These are phyloP conservation scores for Wickerhamiella vanderwaltii DNA, from an alignment of 805 yeast species.

Conservation along the genomic window DNA sequence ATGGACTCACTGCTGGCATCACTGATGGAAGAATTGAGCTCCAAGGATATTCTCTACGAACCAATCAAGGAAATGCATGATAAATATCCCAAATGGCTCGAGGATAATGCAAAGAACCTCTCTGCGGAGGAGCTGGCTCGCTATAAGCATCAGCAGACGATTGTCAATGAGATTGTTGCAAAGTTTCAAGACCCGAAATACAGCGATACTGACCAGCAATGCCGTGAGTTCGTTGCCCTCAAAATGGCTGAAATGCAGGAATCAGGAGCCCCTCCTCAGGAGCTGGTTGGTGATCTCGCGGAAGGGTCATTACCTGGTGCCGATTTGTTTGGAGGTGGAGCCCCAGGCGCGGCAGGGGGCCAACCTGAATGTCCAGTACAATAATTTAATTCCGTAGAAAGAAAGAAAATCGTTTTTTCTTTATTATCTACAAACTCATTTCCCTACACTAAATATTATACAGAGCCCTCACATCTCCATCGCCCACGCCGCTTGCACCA, in stretches of 20 bases:
- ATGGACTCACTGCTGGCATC: constrained; percentile 57
- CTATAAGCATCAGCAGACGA: constrained; percentile 49
- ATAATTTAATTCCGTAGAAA: no score
- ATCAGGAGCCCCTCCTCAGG: constrained; percentile 71
- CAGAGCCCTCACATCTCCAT: no score
- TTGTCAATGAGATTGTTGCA: constrained; percentile 48
- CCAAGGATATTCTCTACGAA: constrained; percentile 76
- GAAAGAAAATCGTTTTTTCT: no score
- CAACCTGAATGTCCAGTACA: constrained; percentile 9
- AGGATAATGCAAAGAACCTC: constrained; percentile 35
- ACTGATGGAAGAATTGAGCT: constrained; percentile 68
- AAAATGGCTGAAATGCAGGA: constrained; percentile 53
- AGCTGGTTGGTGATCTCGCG: constrained; percentile 49
- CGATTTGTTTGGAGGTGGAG: constrained; percentile 3
- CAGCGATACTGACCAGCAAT: constrained; percentile 35
- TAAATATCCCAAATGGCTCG: constrained; percentile 63
- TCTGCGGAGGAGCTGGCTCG: constrained; percentile 37
- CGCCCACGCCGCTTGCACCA: no score
- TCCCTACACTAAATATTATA: no score
- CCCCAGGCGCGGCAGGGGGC: neutral
- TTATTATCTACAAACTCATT: no score
- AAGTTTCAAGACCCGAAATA: constrained; percentile 58
- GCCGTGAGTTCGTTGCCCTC: constrained; percentile 40
- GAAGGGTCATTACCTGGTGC: constrained; percentile 32
- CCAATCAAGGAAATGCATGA: constrained; percentile 71